These are phyloP conservation scores for Colletotrichum ledebouriae DNA, from an alignment of 2,329 filamentous ascomycete species.

Conservation along the genomic window DNA sequence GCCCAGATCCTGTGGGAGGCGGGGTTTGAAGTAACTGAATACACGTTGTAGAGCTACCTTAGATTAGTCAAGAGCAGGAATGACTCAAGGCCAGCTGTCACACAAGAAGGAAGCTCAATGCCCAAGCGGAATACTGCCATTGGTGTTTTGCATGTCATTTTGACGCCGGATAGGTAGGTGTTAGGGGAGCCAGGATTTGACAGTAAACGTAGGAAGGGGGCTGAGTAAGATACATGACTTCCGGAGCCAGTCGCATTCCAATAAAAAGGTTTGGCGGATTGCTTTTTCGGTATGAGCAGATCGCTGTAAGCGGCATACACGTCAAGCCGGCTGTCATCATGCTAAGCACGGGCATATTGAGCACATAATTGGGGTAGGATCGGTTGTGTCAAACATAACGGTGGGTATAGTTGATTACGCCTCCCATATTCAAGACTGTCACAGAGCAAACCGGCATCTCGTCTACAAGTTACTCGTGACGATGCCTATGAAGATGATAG, in stretches of 20 bases:
- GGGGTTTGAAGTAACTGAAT: not conserved
- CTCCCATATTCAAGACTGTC: not conserved
- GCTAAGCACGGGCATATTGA: slow-evolving; percentile 8
- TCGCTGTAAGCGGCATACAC: slow-evolving; percentile 6
- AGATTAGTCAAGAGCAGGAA: not conserved
- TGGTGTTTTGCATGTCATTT: no score
- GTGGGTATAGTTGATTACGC: not conserved
- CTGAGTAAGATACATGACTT: not conserved
- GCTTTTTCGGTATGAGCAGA: not conserved
- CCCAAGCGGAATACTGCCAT: not conserved
- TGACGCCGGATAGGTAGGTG: no score
- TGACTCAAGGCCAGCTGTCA: not conserved
- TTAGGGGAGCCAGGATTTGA: not conserved
- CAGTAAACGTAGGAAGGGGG: not conserved
- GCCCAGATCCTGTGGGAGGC: no score
- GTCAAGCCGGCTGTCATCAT: slow-evolving; percentile 9
- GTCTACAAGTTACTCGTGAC: not conserved
- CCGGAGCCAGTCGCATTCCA: slow-evolving; percentile 10
- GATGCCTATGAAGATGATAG: not conserved
- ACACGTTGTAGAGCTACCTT: not conserved
- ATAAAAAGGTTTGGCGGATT: not conserved
- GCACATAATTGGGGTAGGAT: not conserved
- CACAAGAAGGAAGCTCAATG: not conserved
- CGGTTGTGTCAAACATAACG: not conserved
- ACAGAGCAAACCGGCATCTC: not conserved